Percentiles rank a stretch among this genome's conserved stretches.
Conservation (phyloP, 805 yeast species). For the Millerozyma acaciae region DNA sequence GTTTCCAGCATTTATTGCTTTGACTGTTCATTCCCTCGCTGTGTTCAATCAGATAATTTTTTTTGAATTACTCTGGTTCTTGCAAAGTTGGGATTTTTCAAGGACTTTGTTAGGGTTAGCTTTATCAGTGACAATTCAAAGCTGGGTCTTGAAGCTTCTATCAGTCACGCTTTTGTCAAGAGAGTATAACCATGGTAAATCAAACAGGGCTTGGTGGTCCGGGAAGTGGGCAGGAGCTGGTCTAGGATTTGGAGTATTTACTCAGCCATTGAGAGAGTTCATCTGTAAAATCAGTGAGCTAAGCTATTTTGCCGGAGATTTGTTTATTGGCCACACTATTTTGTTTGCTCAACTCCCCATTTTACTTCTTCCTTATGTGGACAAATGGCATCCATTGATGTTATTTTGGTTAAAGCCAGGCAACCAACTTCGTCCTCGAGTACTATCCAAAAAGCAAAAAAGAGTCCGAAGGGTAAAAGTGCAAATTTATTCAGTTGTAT, state of each 20-base stretch:
- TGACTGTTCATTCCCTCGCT: conserved; percentile 50
- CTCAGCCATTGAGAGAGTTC: conserved; percentile 65
- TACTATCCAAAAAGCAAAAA: conserved; percentile 42
- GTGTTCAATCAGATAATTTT: conserved; percentile 50
- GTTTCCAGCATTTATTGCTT: conserved; percentile 54
- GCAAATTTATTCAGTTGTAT: conserved; percentile 30
- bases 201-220: conserved; percentile 62
- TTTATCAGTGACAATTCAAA: conserved; percentile 52
- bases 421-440: conserved; percentile 45
- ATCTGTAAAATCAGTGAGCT: conserved; percentile 61
- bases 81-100: conserved; percentile 65
- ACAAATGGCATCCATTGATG: conserved; percentile 62
- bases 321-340: conserved; percentile 54
- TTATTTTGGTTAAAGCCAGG: conserved; percentile 66
- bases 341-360: conserved; percentile 59
- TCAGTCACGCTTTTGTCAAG: conserved; percentile 52
- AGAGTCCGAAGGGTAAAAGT: conserved; percentile 35
- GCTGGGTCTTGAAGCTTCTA: conserved; percentile 49
- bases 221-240: conserved; percentile 66
- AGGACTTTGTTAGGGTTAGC: conserved; percentile 60
- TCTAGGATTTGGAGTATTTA: conserved; percentile 55
- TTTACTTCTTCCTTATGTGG: conserved; percentile 58
- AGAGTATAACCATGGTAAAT: conserved; percentile 56
- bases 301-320: conserved; percentile 65
- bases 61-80: conserved; percentile 62